phyloP scores from a whole-genome alignment of 78 protist genomes.

The Planoprotostelium fungivorum region DNA sequence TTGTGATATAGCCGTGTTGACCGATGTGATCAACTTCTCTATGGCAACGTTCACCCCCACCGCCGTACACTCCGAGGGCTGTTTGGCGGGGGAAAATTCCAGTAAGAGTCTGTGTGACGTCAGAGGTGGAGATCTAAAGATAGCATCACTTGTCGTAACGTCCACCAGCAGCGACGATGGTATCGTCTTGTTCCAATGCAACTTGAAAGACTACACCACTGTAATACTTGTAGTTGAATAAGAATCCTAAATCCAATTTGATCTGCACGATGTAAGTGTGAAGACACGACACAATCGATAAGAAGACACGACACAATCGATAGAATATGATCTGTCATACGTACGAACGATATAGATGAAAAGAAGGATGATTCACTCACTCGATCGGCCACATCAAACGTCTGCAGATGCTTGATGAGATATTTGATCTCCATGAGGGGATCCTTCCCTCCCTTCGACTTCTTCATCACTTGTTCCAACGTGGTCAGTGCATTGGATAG shows the following conservation, averaged over 20 bases:
- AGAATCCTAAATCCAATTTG: slow-evolving; percentile 28
- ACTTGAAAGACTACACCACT: slow-evolving; percentile 56
- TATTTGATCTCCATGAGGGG: neutral
- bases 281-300: neutral
- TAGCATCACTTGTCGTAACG: slow-evolving; percentile 35
- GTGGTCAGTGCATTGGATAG: neutral
- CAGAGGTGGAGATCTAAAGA: slow-evolving; percentile 12
- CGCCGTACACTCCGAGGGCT: slow-evolving; percentile 5
- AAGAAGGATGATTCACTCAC: neutral
- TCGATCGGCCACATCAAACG: neutral
- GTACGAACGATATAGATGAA: too few relatives aligned
- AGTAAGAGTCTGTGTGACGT: neutral
- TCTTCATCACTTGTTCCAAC: neutral
- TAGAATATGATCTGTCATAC: too few relatives aligned
- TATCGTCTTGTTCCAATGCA: slow-evolving; percentile 2
- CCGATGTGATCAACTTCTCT: slow-evolving; percentile 34
- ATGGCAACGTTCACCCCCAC: slow-evolving; percentile 56
- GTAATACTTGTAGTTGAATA: slow-evolving; percentile 46
- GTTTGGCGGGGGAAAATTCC: neutral
- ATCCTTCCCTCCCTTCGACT: neutral
- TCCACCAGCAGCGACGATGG: slow-evolving; percentile 60
- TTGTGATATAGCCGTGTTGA: neutral
- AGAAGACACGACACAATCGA: too few relatives aligned
- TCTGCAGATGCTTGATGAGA: neutral
- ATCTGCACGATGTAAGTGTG: slow-evolving; percentile 12